phyloP scores from a whole-genome alignment of 352 stramenopile species.

The Globisporangium takayamanum region DNA sequence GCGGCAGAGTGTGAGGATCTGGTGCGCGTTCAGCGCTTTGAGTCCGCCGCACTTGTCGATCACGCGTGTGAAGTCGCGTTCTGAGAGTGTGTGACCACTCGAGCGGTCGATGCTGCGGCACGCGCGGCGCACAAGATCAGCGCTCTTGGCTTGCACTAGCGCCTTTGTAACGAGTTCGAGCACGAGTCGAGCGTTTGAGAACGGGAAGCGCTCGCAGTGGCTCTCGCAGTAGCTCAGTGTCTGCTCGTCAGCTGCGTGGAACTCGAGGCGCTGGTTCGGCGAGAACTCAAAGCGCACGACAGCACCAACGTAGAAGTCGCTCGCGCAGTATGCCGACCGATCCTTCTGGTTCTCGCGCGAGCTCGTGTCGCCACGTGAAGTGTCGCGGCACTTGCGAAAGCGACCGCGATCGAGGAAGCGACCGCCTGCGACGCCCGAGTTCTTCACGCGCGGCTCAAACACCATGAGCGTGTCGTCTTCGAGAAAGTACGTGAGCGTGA shows the following conservation, averaged over 20 bases:
- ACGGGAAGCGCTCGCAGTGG: conserved; percentile 58
- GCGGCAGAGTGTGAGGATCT: conserved; percentile 54
- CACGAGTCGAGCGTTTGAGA: conserved; percentile 41
- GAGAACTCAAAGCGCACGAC: conserved; percentile 65
- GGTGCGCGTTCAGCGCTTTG: conserved; percentile 49
- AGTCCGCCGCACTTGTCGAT: conserved; percentile 14
- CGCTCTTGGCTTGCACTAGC: conserved; percentile 13
- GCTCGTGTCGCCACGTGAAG: conserved; percentile 12
- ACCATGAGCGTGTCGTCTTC: conserved; percentile 74
- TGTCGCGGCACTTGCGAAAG: conserved; percentile 42
- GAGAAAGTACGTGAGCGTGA: conserved; percentile 77
- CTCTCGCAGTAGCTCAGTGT: conserved; percentile 76
- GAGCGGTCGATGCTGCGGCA: conserved; percentile 27
- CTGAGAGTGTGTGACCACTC: conserved; percentile 12
- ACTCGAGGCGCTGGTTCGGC: conserved; percentile 54
- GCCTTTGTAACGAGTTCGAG: conserved; percentile 18
- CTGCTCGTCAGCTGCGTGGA: conserved; percentile 70
- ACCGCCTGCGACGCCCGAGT: conserved; percentile 57
- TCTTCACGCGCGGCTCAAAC: conserved; percentile 62
- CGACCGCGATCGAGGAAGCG: conserved; percentile 72
- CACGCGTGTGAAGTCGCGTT: conserved; percentile 23
- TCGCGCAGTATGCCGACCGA: conserved; percentile 28
- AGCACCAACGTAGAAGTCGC: conserved; percentile 71
- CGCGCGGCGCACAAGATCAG: conserved; percentile 27
- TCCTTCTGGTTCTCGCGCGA: conserved; percentile 31